Evolutionary conservation across 2,329 filamentous ascomycete genomes (phyloP).

Genomic region (Graphilbum ipis-grandicollis): DNA sequence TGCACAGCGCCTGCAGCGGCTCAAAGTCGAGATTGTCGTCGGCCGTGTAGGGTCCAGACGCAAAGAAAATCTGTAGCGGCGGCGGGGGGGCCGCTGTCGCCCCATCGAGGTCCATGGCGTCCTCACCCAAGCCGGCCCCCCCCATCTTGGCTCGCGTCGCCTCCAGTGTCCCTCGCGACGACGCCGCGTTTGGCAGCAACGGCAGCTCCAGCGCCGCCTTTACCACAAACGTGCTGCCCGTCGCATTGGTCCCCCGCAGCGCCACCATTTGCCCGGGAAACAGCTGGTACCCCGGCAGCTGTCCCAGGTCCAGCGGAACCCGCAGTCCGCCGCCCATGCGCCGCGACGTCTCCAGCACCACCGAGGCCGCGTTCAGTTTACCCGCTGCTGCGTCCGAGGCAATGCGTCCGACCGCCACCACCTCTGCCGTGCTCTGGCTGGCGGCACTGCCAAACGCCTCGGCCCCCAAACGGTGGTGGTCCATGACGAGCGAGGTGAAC

Average conservation of each 20-base stretch:
- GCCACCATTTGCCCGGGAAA: conserved; percentile 93
- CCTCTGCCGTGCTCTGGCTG: conserved; percentile 65
- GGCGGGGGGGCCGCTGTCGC: conserved; percentile 23
- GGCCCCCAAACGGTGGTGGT: conserved; percentile 60
- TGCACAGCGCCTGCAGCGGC: conserved; percentile 65
- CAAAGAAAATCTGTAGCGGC: conserved; percentile 62
- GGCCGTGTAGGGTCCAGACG: conserved; percentile 77
- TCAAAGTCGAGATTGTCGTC: conserved; percentile 88
- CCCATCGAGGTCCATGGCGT: conserved; percentile 38
- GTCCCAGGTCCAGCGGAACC: conserved; percentile 61
- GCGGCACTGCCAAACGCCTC: conserved; percentile 76
- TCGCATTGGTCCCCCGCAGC: conserved; percentile 69
- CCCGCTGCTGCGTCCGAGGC: conserved; percentile 77
- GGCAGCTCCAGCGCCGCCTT: conserved; percentile 61
- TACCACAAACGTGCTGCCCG: conserved; percentile 67
- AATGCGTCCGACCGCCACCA: conserved; percentile 82
- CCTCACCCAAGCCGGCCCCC: conserved; percentile 27
- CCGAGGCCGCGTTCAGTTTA: conserved; percentile 66
- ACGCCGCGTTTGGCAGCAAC: conserved; percentile 56
- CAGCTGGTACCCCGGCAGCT: conserved; percentile 55
- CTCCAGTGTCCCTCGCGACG: conserved; percentile 46
- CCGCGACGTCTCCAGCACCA: conserved; percentile 78
- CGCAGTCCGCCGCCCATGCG: conserved; percentile 67
- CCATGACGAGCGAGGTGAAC: conserved; percentile 57
- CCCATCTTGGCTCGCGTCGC: conserved; percentile 51